These are phyloP conservation scores for Canavalia gladiata DNA, from an alignment of 306 rosid genomes.

Conservation along the genomic window DNA sequence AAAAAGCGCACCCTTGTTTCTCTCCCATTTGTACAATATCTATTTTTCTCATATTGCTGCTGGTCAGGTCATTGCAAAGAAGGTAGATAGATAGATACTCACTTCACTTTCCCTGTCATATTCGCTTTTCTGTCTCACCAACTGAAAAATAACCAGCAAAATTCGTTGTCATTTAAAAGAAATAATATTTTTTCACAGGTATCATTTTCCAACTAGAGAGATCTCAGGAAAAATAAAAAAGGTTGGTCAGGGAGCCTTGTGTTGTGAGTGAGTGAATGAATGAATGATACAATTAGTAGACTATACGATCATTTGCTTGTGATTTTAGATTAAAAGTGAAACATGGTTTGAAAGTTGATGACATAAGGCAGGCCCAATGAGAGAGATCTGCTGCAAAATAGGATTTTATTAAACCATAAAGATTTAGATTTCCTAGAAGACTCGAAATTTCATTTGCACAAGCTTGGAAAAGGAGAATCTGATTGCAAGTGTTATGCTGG, in stretches of 20 bases:
- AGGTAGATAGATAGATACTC: conserved; percentile 76
- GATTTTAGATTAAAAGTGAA: neutral
- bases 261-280: neutral
- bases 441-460: neutral
- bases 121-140: conserved; percentile 9
- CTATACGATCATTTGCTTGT: neutral
- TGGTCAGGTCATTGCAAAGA: conserved; percentile 78
- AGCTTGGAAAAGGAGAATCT: conserved; percentile 23
- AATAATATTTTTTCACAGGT: neutral
- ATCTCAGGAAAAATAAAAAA: neutral
- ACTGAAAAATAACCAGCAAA: neutral
- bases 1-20: conserved; percentile 75
- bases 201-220: neutral
- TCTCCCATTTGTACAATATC: conserved; percentile 85
- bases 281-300: neutral
- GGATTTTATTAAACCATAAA: conserved; percentile 1
- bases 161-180: neutral
- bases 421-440: conserved; percentile 16
- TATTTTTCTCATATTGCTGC: conserved; percentile 86
- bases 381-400: conserved; percentile 7
- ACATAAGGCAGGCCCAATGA: neutral
- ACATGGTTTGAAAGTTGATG: conserved; percentile 9
- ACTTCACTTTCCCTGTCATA: neutral
- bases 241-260: neutral
- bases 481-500: neutral